Conservation (phyloP, 148 eudicot genomes). For the Rhododendron vialii region DNA sequence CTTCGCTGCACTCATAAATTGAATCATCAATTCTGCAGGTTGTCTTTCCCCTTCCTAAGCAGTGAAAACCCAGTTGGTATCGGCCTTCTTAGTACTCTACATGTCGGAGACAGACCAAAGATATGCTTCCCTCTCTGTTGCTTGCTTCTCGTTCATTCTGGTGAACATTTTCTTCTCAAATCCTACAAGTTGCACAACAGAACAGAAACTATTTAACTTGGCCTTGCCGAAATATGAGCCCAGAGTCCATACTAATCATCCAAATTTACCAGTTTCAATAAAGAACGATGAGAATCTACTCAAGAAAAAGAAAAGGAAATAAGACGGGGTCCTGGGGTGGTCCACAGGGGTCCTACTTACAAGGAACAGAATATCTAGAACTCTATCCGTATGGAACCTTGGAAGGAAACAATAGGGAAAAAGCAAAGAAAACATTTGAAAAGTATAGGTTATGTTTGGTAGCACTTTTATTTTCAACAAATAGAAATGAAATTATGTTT, state of each 20-base stretch:
- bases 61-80: background rate
- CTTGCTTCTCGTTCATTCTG: constrained; percentile 71
- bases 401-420: background rate
- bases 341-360: background rate
- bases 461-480: too few species aligned
- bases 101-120: constrained; percentile 95
- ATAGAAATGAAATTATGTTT: too few species aligned
- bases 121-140: constrained; percentile 90
- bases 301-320: background rate
- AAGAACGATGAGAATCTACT: background rate
- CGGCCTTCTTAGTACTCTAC: constrained; percentile 29
- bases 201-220: background rate
- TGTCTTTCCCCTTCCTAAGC: background rate
- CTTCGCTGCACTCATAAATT: background rate
- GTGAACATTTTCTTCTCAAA: constrained; percentile 71
- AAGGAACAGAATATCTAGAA: background rate
- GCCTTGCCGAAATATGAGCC: background rate
- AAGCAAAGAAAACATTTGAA: background rate
- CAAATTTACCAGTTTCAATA: background rate
- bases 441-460: background rate
- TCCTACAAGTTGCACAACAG: constrained; percentile 33
- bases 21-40: background rate
- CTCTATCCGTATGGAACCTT: too few species aligned
- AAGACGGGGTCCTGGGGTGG: too few species aligned
- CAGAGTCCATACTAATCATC: background rate